Conservation (phyloP, 202 grass and related monocot species). For the Musa balbisiana region DNA sequence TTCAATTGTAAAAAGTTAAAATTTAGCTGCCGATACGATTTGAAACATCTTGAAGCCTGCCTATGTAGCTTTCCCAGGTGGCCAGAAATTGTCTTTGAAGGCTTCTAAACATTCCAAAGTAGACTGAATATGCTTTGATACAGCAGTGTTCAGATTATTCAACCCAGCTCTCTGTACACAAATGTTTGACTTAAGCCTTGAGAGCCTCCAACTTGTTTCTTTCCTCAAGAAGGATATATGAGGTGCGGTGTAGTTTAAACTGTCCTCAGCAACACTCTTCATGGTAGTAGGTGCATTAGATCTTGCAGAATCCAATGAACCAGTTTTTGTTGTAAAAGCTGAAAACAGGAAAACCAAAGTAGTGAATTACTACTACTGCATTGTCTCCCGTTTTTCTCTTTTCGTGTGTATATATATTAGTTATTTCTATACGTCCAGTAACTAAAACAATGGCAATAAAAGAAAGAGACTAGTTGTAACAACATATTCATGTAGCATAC, state of each 20-base stretch:
- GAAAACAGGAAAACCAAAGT: slow-evolving; percentile 20
- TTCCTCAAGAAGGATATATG: slow-evolving; percentile 36
- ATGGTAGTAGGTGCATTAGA: slow-evolving; percentile 32
- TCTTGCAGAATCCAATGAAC: slow-evolving; percentile 44
- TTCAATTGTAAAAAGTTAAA: neutral
- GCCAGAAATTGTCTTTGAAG: slow-evolving; percentile 65
- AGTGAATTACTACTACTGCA: slow-evolving; percentile 6
- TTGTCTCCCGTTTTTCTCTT: neutral
- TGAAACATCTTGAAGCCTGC: neutral
- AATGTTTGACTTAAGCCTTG: slow-evolving; percentile 20
- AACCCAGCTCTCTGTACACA: slow-evolving; percentile 38
- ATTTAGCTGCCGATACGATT: neutral
- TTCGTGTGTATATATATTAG: neutral
- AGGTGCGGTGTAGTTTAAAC: slow-evolving; percentile 34
- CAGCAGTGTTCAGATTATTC: slow-evolving; percentile 37
- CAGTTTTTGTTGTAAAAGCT: slow-evolving; percentile 41
- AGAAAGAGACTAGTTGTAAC: too few species aligned
- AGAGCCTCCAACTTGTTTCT: slow-evolving; percentile 38
- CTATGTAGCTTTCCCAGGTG: slow-evolving; percentile 19
- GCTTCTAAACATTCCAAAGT: slow-evolving; percentile 49
- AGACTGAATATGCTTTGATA: slow-evolving; percentile 51
- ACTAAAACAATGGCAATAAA: too few species aligned
- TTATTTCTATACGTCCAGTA: neutral
- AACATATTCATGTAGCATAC: too few species aligned
- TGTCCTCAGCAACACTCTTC: slow-evolving; percentile 44